Base-by-base conservation (phyloP, 768 basidiomycete species). In the Pholiota conissans region DNA sequence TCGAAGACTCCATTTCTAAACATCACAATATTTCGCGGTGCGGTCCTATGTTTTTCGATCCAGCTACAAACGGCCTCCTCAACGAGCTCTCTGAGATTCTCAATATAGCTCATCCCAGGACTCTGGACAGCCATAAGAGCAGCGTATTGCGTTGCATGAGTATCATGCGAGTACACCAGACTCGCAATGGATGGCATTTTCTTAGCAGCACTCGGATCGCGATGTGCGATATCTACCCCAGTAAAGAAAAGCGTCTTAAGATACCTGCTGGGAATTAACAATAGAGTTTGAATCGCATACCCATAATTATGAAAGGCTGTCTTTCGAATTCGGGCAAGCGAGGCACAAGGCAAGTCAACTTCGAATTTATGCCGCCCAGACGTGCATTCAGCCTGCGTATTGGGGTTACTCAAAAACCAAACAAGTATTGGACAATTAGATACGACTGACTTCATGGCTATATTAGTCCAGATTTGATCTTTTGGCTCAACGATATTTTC, bases 181-280 rank as follows among this genome's bases (percentile, higher is more conserved):
- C 80, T 77, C 0, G 87, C 76, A 0, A 87, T 73, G 0, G 89
- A 90, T 0, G 90, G 83, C 30, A 68, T 61, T 46, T 61, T n/a
- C n/a, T n/a, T n/a, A n/a, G n/a, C 47, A 0, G 77, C 61, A 0
- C 86, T 84, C 11, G 87, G 82, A 0, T 79, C 78, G 0, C 88
- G 84, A 60, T 91, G 89, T 6, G 81, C 78, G 0, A 90, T 79
- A 63, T 84, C 84, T 9, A 81, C 81, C n/a, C 84, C 83, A 83
- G 49, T 11, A 28, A 14, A 52, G n/a, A n/a, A n/a, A n/a, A n/a
- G n/a, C n/a, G n/a, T n/a, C n/a, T n/a, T n/a, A n/a, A n/a, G n/a
- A n/a, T n/a, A n/a, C n/a, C n/a, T n/a, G n/a, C n/a, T n/a, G n/a
- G n/a, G n/a, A n/a, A n/a, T 18, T n/a, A 49, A 30, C 0, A 3